Evolutionary conservation across 129 eudicot species (phyloP).

Genomic region (Sambucus nigra): DNA sequence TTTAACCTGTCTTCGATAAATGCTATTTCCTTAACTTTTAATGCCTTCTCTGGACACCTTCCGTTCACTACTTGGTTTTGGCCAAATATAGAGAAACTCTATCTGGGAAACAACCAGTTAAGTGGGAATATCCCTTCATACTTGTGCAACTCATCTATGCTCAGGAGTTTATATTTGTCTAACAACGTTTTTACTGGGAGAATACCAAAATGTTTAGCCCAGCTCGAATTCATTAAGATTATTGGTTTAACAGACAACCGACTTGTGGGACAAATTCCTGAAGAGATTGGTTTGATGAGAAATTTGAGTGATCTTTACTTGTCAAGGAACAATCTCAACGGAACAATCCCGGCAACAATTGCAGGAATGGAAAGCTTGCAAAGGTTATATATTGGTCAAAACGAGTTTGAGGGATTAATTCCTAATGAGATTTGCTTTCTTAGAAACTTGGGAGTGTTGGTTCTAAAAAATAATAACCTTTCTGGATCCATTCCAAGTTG

Average conservation of each 20-base stretch:
- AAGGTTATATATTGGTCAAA: constrained; percentile 4
- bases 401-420: not conserved
- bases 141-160: not conserved
- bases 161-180: constrained; percentile 3
- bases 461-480: constrained; percentile 6
- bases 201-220: constrained; percentile 1
- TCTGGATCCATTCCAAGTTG: constrained; percentile 15
- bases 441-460: not conserved
- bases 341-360: constrained; percentile 6
- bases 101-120: not conserved
- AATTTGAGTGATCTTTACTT: not conserved
- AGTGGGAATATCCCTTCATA: constrained; percentile 4
- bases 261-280: not conserved
- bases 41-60: no score
- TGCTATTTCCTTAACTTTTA: no score
- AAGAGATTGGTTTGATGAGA: not conserved
- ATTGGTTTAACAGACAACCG: no score
- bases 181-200: constrained; percentile 3
- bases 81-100: no score
- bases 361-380: not conserved
- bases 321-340: not conserved
- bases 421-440: constrained; percentile 5
- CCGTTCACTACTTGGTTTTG: no score
- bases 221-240: no score
- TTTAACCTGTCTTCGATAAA: no score